Base-by-base conservation (phyloP, 208 protist species). In the Wallacemonas sp. region DNA sequence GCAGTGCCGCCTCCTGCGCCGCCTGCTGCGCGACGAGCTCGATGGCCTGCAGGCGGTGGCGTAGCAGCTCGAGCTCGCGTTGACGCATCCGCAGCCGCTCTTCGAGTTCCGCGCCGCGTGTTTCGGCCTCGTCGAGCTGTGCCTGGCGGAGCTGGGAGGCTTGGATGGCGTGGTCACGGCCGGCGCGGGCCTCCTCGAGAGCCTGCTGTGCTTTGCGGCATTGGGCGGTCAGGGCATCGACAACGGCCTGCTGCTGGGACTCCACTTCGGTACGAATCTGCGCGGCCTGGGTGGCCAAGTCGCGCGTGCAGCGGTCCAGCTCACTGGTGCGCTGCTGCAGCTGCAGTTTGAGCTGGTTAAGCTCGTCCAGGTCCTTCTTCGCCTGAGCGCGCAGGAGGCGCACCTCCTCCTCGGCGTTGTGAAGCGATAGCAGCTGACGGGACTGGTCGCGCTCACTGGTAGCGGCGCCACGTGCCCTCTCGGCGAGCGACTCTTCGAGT, bases 121-220 rank as follows among this genome's bases (percentile, higher is more conserved):
- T 62, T 33, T 81, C 78, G 46, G 58, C 34, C 57, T 53, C 59
- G 26, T 83, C 75, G 17, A 72, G 42, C 45, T 72, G 71, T n/a
- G 34, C 21, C 64, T 75, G 67, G 32, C 70, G 63, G 29, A 75
- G 66, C 50, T 74, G 69, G 29, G 82, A 71, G 12, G 65, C 26
- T 9, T 68, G 52, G 32, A 87, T 60, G 3, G 81, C 81, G 42
- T 61, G 45, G 44, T 89, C 85, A 6, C 85, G 76, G 1, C 76
- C 82, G 21, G 62, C 65, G 17, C 77, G 73, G 1, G 76, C 81
- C 46, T 86, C 85, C 45, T 58, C 54, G 17, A 74, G 60, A 15
- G 65, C 70, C 67, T 75, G 54, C 46, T 68, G 72, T 58, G 81
- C 77, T 38, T 54, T 59, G 33, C 59, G 45, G 60, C 73, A 63